These are phyloP conservation scores for Knoxdaviesia capensis DNA, from an alignment of 2,329 filamentous ascomycete species.

Conservation along the genomic window DNA sequence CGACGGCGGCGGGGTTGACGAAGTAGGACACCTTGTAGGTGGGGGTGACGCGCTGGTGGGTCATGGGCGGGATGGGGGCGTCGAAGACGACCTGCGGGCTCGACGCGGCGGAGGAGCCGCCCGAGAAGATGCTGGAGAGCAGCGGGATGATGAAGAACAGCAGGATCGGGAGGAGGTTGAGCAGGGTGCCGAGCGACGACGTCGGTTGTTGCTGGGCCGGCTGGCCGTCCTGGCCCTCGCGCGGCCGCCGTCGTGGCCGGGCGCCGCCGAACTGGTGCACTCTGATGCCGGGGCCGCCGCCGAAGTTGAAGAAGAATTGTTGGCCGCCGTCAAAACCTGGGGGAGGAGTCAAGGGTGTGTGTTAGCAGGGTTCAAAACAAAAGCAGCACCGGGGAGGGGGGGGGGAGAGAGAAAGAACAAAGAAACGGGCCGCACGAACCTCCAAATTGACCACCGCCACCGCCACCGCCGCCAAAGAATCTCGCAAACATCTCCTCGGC, in stretches of 20 bases:
- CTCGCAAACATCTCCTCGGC: conserved; percentile 93
- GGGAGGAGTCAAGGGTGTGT: conserved; percentile 7
- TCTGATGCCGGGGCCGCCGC: conserved; percentile 73
- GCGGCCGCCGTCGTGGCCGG: conserved; percentile 56
- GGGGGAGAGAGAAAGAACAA: neutral
- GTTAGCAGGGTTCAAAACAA: neutral
- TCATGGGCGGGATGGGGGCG: conserved; percentile 47
- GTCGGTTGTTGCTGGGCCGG: conserved; percentile 21
- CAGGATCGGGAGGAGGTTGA: conserved; percentile 70
- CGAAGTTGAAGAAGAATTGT: conserved; percentile 89
- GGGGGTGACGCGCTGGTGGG: conserved; percentile 49
- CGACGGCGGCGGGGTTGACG: conserved; percentile 60
- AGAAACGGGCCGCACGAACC: conserved; percentile 14
- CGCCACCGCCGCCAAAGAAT: conserved; percentile 75
- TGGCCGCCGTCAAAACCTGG: conserved; percentile 55
- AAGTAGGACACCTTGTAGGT: conserved; percentile 65
- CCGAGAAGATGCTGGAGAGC: conserved; percentile 59
- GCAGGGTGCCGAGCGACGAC: conserved; percentile 36
- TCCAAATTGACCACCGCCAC: conserved; percentile 37
- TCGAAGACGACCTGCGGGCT: conserved; percentile 63
- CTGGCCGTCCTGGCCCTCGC: conserved; percentile 33
- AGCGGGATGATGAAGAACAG: conserved; percentile 76
- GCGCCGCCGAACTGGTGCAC: conserved; percentile 89
- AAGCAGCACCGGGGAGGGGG: neutral
- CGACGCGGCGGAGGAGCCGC: conserved; percentile 17